Base-by-base conservation (phyloP, 2,329 filamentous ascomycete species). In the Claviceps sp. region DNA sequence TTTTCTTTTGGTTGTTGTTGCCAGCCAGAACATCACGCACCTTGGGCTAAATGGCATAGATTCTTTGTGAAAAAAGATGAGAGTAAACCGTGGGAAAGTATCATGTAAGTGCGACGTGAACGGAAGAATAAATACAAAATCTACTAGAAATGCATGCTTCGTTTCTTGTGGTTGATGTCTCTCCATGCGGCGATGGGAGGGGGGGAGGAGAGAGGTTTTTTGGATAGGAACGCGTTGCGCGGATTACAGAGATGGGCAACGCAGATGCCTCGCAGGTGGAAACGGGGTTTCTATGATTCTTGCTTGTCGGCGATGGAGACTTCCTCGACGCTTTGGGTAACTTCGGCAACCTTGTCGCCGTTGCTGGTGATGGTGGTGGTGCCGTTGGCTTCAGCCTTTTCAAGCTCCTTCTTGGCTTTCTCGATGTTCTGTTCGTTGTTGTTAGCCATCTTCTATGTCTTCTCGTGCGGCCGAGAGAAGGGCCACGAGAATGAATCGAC, bases 341-440 rank as follows among this genome's bases (percentile, higher is more conserved):
- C 72, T 54, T 77, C 75, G 42, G 77, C 80, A 50, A 80, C 75
- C 55, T 72, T 73, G 57, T 76, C 72, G 57, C 66, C 68, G 59
- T 71, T 75, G 58, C 58, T 55, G 56, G 68, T 70, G 56, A 70
- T 69, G 57, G 66, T 68, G 59, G 71, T 74, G 58, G 59, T 54
- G 58, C 66, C 70, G 56, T 68, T 70, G 56, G 70, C 69, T 57
- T 75, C 75, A 20, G 47, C 34, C 59, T 83, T 83, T 66, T 90
- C 88, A 56, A 98, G 94, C 69, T 96, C 89, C 70, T 91, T 91
- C 76, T 95, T 86, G 55, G 93, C 93, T 71, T 96, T 95, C 57
- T 88, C 87, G 55, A 97, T 85, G 76, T 98, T 98, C 93, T 97
- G 44, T 9, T 14, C 43, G 38, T 14, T n/a, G 2, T 9, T n/a